These are phyloP conservation scores for Talaromyces marneffei DNA, from an alignment of 2,329 filamentous ascomycete species.

Conservation along the genomic window DNA sequence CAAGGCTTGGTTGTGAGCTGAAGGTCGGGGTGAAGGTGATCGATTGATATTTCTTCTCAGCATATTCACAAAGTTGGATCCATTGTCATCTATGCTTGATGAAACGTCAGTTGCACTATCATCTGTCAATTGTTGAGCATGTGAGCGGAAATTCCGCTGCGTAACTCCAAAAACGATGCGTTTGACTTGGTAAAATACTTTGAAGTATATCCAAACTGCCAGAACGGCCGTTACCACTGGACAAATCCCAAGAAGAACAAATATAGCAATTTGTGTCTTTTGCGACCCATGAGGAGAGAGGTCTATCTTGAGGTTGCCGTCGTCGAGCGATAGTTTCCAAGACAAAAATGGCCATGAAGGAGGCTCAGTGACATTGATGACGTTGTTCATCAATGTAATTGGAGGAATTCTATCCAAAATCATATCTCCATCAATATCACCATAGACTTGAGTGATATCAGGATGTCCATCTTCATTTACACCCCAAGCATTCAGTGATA, in stretches of 20 bases:
- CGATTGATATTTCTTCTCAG: constrained; percentile 7
- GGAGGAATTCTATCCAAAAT: constrained; percentile 55
- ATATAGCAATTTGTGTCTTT: constrained; percentile 46
- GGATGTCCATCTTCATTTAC: constrained; percentile 54
- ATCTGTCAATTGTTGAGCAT: constrained; percentile 12
- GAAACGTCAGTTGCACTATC: constrained; percentile 17
- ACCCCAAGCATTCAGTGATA: constrained; percentile 58
- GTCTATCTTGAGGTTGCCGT: constrained; percentile 45
- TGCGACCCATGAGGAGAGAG: constrained; percentile 47
- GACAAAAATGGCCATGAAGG: constrained; percentile 49
- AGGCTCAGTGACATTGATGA: constrained; percentile 51
- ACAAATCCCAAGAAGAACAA: constrained; percentile 45
- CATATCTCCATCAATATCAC: constrained; percentile 54
- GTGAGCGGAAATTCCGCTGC: constrained; percentile 35
- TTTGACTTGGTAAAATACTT: constrained; percentile 54
- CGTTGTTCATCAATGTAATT: constrained; percentile 45
- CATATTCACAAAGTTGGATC: constrained; percentile 5
- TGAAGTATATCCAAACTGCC: constrained; percentile 49
- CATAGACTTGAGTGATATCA: constrained; percentile 50
- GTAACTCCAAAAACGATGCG: constrained; percentile 50
- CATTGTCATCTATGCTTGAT: constrained; percentile 21
- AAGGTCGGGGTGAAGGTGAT: not conserved
- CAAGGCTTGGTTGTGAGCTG: constrained; percentile 4
- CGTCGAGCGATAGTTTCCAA: constrained; percentile 48
- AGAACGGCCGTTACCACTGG: constrained; percentile 44